Conservation (phyloP, 495 filamentous ascomycete species). For the Elasticomyces elasticus region DNA sequence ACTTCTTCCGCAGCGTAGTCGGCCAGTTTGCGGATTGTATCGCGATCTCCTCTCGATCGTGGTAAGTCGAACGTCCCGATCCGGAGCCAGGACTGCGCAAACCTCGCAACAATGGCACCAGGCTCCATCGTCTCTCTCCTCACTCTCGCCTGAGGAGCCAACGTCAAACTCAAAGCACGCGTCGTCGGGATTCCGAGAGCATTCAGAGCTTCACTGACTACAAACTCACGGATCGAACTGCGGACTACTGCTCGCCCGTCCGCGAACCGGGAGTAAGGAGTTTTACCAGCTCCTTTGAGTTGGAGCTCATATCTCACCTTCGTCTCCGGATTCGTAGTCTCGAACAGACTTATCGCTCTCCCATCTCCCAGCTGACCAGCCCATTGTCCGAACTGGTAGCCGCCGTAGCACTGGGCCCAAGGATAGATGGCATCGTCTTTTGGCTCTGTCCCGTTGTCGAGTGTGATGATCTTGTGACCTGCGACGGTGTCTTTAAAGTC, state of each 20-base stretch:
- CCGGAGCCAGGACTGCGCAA: slow-evolving; percentile 83
- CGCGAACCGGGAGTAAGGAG: slow-evolving; percentile 93
- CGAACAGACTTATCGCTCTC: slow-evolving; percentile 86
- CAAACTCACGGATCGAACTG: slow-evolving; percentile 83
- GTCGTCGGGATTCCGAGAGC: slow-evolving; percentile 79
- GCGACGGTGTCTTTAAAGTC: slow-evolving; percentile 67
- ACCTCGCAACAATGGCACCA: slow-evolving; percentile 81
- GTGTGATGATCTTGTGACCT: slow-evolving; percentile 59
- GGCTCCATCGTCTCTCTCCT: slow-evolving; percentile 78
- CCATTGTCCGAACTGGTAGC: slow-evolving; percentile 68
- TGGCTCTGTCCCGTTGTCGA: slow-evolving; percentile 37
- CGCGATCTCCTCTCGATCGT: slow-evolving; percentile 68
- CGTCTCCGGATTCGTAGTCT: slow-evolving; percentile 68
- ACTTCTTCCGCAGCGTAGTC: slow-evolving; percentile 80
- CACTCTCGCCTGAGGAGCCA: slow-evolving; percentile 62
- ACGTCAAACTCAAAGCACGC: slow-evolving; percentile 68
- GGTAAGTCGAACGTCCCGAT: slow-evolving; percentile 92
- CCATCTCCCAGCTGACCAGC: slow-evolving; percentile 94
- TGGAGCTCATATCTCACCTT: slow-evolving; percentile 75
- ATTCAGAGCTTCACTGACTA: slow-evolving; percentile 75
- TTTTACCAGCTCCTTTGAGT: slow-evolving; percentile 85
- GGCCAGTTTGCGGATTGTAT: slow-evolving; percentile 58
- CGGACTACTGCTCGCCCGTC: slow-evolving; percentile 90
- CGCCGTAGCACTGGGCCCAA: slow-evolving; percentile 97
- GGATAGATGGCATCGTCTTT: slow-evolving; percentile 63